phyloP scores from a whole-genome alignment of 2,329 filamentous ascomycete genomes.

The Esteya vermicola region DNA sequence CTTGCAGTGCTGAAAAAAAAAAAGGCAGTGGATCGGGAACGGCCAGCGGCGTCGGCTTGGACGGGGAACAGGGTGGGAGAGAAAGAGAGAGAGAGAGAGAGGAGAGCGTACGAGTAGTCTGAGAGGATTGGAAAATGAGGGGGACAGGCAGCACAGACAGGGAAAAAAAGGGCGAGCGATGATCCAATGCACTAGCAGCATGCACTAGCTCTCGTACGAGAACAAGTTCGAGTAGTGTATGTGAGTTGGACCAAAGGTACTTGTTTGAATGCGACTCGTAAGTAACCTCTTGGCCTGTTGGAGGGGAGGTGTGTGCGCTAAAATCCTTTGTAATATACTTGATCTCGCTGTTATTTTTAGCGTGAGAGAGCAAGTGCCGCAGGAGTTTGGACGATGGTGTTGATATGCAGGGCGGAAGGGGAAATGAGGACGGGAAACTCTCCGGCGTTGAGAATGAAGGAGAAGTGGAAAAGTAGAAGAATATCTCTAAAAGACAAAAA shows the following conservation, averaged over 20 bases:
- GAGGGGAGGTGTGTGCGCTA: background rate
- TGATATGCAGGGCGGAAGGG: background rate
- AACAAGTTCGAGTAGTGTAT: too few relatives aligned
- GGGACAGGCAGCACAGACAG: background rate
- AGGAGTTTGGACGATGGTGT: background rate
- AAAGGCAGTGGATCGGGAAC: too few relatives aligned
- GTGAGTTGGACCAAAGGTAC: background rate
- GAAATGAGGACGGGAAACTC: background rate
- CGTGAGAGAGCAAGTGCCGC: too few relatives aligned
- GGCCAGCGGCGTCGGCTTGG: too few relatives aligned
- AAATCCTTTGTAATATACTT: too few relatives aligned
- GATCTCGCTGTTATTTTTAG: background rate
- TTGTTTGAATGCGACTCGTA: background rate
- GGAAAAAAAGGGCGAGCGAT: background rate
- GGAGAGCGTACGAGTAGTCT: too few relatives aligned
- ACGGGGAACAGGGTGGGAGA: too few relatives aligned
- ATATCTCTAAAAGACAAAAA: background rate
- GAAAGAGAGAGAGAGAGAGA: too few relatives aligned
- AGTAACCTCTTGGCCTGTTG: too few relatives aligned
- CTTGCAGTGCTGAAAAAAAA: too few relatives aligned
- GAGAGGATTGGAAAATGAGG: constrained; percentile 2
- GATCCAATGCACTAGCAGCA: background rate
- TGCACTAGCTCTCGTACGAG: too few relatives aligned
- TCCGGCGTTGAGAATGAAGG: too few relatives aligned
- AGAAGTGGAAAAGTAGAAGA: background rate